These are phyloP conservation scores for Myxozyma lipomycoides DNA, from an alignment of 805 yeast species.

Conservation along the genomic window DNA sequence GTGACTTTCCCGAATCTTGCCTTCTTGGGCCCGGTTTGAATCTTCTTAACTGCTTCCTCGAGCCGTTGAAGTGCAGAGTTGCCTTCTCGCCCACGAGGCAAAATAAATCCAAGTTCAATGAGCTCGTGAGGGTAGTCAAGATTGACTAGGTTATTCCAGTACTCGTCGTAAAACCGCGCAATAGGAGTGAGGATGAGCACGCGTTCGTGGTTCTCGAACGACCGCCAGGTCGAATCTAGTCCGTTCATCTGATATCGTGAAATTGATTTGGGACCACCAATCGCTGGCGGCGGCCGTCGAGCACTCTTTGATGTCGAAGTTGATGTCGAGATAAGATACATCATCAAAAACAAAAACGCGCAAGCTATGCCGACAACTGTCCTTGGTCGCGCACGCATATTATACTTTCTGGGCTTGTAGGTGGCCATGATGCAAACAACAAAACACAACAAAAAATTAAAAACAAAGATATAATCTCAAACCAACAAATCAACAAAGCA, in stretches of 20 bases:
- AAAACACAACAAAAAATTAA: neutral
- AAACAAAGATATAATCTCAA: too few relatives aligned
- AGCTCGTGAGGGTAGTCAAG: slow-evolving; percentile 79
- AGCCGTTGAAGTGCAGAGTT: slow-evolving; percentile 68
- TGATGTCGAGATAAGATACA: slow-evolving; percentile 10
- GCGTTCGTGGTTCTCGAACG: slow-evolving; percentile 72
- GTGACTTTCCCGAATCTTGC: slow-evolving; percentile 80
- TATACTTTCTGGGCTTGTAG: slow-evolving; percentile 5
- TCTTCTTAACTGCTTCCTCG: slow-evolving; percentile 68
- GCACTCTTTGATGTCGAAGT: slow-evolving; percentile 1
- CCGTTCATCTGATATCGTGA: slow-evolving; percentile 76
- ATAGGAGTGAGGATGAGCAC: slow-evolving; percentile 86
- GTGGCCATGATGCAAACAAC: slow-evolving; percentile 2
- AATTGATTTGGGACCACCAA: slow-evolving; percentile 24
- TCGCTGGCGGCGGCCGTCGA: slow-evolving; percentile 17
- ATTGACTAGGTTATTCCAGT: slow-evolving; percentile 78
- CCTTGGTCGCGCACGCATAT: slow-evolving; percentile 7
- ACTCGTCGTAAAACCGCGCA: slow-evolving; percentile 76
- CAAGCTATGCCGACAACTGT: slow-evolving; percentile 8
- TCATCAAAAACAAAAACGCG: slow-evolving; percentile 4
- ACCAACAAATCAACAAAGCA: too few relatives aligned
- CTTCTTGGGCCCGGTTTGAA: slow-evolving; percentile 61
- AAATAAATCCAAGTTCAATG: slow-evolving; percentile 84
- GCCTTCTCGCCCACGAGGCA: slow-evolving; percentile 80
- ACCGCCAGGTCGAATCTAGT: slow-evolving; percentile 64